Base-by-base conservation (phyloP, 192 early-diverging fungal genomes). In the Coemansia sp. region DNA sequence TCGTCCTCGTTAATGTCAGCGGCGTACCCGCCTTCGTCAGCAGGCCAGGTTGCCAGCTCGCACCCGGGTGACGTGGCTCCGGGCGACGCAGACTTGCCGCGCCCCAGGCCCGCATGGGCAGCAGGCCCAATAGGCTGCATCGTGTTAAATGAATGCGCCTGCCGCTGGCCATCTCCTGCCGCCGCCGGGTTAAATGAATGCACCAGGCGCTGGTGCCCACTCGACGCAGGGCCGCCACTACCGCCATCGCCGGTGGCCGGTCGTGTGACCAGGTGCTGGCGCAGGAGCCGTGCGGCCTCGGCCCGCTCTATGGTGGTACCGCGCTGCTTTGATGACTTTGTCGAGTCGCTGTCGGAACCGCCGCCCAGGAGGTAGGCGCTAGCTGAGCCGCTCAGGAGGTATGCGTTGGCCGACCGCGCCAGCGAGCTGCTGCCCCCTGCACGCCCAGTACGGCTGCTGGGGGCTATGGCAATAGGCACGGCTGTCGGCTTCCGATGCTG, bases 241-340 rank as follows among this genome's bases (percentile, higher is more conserved):
- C n/a, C 54, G 38, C 20, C 25, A 17, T 21, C 30, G 45, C 47
- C 51, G 60, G 50, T 57, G 27, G 48, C 33, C 10, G 58, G 79
- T 29, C 81, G 76, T 21, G 81, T 80, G 41, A 88, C 85, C 28
- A 88, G 77, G 51, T 88, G 85, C 14, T 73, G 78, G 47, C 78
- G 81, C 20, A 88, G 68, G 17, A 82, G 79, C 43, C 84, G 80
- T 13, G 83, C 85, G 12, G 70, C 72, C 27, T 80, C 81, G 30
- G 59, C 50, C 9, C 57, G 54, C 60, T 59, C 65, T 45, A 69
- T 47, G 14, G 41, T 17, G 12, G 14, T n/a, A 19, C 28, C 19
- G 3, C 14, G 38, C 23, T 29, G 43, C 29, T 17, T 20, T 18
- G 34, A 36, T 29, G 43, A 44, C 19, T 26, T 30, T 19, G 43